Evolutionary conservation across 2,329 filamentous ascomycete genomes (phyloP).

Genomic region (Fusarium praegraminearum): DNA sequence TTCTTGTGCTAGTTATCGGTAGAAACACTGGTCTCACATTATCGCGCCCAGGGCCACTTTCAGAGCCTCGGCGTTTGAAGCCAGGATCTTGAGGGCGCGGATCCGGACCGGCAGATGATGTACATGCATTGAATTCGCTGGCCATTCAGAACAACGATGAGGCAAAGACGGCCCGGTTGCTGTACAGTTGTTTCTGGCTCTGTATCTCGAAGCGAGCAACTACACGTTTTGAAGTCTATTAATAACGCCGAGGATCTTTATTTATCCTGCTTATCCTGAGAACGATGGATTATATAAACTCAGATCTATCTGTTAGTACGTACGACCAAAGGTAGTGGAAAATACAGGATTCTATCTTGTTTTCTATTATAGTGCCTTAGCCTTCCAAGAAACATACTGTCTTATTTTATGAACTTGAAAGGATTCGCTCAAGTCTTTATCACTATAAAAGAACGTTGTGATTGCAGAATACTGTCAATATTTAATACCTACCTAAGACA

Average conservation of each 20-base stretch:
- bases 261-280: background rate
- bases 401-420: background rate
- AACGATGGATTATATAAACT: too few species aligned
- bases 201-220: constrained; percentile 6
- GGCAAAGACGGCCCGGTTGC: constrained; percentile 25
- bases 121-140: background rate
- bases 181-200: constrained; percentile 3
- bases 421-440: background rate
- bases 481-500: background rate
- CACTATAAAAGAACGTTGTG: background rate
- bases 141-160: constrained; percentile 7
- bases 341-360: too few species aligned
- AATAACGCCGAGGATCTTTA: background rate
- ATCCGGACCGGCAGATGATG: constrained; percentile 24
- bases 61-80: background rate
- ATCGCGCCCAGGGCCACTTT: background rate
- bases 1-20: background rate
- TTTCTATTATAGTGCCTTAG: too few species aligned
- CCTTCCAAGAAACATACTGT: background rate
- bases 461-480: background rate
- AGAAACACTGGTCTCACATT: constrained; percentile 3
- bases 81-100: background rate
- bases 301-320: fast-evolving
- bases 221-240: constrained; percentile 1
- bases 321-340: constrained; percentile 25